Evolutionary conservation across 805 yeast genomes (phyloP).

Genomic region (Candida railenensis): DNA sequence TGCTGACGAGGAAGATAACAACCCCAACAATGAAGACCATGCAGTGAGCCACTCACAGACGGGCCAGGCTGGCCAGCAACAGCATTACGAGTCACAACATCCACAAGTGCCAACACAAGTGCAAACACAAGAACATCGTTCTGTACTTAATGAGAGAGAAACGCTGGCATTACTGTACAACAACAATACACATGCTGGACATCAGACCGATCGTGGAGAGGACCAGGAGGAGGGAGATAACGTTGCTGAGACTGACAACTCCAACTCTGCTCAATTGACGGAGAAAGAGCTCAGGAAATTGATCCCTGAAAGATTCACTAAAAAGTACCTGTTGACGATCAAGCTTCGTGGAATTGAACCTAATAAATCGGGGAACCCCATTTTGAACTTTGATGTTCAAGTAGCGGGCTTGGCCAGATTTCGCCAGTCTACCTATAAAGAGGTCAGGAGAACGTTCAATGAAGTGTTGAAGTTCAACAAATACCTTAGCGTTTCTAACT

Average conservation of each 20-base stretch:
- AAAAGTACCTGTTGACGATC: conserved; percentile 44
- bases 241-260: no score
- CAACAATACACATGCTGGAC: background rate
- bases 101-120: background rate
- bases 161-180: background rate
- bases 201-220: background rate
- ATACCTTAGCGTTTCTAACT: conserved; percentile 75
- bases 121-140: no score
- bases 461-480: conserved; percentile 77
- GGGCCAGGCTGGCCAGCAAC: conserved; percentile 9
- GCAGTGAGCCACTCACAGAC: background rate
- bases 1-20: conserved; percentile 14
- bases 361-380: conserved; percentile 74
- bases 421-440: conserved; percentile 67
- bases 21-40: conserved; percentile 8
- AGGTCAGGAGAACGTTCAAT: conserved; percentile 73
- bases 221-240: background rate
- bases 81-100: background rate
- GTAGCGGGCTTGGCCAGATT: conserved; percentile 66
- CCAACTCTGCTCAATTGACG: conserved; percentile 26
- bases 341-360: conserved; percentile 71
- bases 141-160: background rate
- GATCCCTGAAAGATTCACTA: conserved; percentile 51
- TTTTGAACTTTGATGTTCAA: conserved; percentile 61
- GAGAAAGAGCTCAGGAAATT: conserved; percentile 43